These are phyloP conservation scores for Syncephalastrum monosporum DNA, from an alignment of 371 early-diverging fungal species.

Conservation along the genomic window DNA sequence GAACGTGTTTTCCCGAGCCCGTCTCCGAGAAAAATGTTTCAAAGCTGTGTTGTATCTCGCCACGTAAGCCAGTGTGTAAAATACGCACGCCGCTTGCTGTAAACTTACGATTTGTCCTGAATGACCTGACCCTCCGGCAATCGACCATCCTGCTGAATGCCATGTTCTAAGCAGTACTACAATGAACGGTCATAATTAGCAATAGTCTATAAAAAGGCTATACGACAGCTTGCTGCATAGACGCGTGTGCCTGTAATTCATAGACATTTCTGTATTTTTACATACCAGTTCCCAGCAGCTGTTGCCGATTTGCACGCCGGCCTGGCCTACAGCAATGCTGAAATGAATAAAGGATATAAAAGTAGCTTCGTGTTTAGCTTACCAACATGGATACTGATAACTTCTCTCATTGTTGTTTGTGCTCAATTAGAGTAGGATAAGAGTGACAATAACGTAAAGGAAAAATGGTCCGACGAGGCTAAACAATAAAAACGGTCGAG, in stretches of 20 bases:
- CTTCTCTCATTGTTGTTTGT: constrained; percentile 5
- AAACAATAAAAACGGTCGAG: too few species aligned
- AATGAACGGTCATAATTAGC: background rate
- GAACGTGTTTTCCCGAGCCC: constrained; percentile 96
- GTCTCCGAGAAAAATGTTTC: constrained; percentile 97
- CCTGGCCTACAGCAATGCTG: constrained; percentile 51
- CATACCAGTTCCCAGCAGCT: constrained; percentile 94
- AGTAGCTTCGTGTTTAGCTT: background rate
- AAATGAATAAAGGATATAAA: background rate
- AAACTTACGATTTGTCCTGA: constrained; percentile 15
- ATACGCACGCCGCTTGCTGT: background rate
- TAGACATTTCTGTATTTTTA: background rate
- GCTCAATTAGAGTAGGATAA: too few species aligned
- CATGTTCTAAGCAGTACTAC: constrained; percentile 95
- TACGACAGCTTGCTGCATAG: too few species aligned
- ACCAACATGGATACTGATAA: constrained; percentile 8
- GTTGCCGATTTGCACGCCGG: constrained; percentile 99
- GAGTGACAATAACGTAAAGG: too few species aligned
- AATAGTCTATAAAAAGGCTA: background rate
- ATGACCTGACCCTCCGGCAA: constrained; percentile 54
- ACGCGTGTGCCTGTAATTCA: too few species aligned
- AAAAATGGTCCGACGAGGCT: too few species aligned
- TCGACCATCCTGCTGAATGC: constrained; percentile 92
- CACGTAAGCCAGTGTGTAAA: background rate
- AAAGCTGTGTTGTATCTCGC: constrained; percentile 6